These are phyloP conservation scores for Neurospora tetraspora DNA, from an alignment of 495 filamentous ascomycete genomes.

Conservation along the genomic window DNA sequence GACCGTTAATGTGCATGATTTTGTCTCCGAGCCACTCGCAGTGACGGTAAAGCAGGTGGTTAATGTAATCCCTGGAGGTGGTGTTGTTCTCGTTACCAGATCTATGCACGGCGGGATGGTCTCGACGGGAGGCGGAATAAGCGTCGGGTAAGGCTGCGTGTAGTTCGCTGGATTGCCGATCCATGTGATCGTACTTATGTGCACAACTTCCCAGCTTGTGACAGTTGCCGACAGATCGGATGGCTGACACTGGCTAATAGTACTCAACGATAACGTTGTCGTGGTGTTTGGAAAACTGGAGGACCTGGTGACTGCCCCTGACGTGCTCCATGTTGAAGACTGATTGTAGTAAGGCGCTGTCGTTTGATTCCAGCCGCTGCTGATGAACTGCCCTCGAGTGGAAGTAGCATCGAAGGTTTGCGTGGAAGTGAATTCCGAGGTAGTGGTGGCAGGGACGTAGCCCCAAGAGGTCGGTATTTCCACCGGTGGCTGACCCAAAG, in stretches of 20 bases:
- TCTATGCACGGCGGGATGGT: constrained; percentile 24
- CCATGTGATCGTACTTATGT: constrained; percentile 37
- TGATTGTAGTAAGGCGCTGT: constrained; percentile 1
- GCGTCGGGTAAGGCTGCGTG: constrained; percentile 30
- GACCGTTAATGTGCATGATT: constrained; percentile 15
- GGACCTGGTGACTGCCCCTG: background rate
- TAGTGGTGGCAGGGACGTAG: background rate
- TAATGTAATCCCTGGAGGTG: constrained; percentile 24
- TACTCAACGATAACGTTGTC: background rate
- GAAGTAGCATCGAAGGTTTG: background rate
- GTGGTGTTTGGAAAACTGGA: background rate
- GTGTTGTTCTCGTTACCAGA: background rate
- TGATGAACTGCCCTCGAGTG: background rate
- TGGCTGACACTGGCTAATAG: constrained; percentile 11
- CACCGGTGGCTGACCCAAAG: background rate
- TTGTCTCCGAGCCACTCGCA: constrained; percentile 10
- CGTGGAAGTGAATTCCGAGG: background rate
- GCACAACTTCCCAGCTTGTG: constrained; percentile 29
- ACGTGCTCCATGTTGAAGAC: constrained; percentile 1
- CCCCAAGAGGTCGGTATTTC: background rate
- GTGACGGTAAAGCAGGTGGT: constrained; percentile 22
- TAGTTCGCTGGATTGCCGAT: constrained; percentile 32
- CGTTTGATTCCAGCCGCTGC: background rate
- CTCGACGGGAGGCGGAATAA: constrained; percentile 22
- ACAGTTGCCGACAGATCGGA: constrained; percentile 2